phyloP scores from a whole-genome alignment of 495 filamentous ascomycete genomes.

The Evernia prunastri region DNA sequence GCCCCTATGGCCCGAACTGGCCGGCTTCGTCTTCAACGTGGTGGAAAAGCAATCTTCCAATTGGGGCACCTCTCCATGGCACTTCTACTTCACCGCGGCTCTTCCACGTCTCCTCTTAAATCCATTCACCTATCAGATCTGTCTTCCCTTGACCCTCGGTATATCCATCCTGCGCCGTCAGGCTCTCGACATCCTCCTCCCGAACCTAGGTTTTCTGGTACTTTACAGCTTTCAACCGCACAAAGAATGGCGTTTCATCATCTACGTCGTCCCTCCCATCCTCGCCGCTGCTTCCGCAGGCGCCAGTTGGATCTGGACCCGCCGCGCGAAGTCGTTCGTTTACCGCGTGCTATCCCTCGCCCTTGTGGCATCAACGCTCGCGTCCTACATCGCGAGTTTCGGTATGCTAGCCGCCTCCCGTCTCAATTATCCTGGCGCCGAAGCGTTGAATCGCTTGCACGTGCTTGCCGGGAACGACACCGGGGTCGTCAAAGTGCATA shows the following conservation, averaged over 20 bases:
- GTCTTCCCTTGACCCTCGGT: slow-evolving; percentile 58
- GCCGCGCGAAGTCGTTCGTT: slow-evolving; percentile 50
- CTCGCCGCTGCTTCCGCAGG: slow-evolving; percentile 72
- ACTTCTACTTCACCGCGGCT: slow-evolving; percentile 78
- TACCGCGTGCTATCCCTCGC: slow-evolving; percentile 52
- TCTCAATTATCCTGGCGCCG: slow-evolving; percentile 84
- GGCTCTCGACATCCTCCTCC: slow-evolving; percentile 52
- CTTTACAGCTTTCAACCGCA: slow-evolving; percentile 84
- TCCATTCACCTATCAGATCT: slow-evolving; percentile 54
- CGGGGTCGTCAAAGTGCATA: slow-evolving; percentile 48
- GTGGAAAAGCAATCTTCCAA: slow-evolving; percentile 59
- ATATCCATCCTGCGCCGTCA: slow-evolving; percentile 43
- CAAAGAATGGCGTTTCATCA: slow-evolving; percentile 94
- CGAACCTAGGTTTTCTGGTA: slow-evolving; percentile 62
- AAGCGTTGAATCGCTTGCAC: slow-evolving; percentile 54
- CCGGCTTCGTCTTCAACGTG: slow-evolving; percentile 87
- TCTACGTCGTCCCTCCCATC: slow-evolving; percentile 76
- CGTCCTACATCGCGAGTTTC: slow-evolving; percentile 51
- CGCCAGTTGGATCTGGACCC: slow-evolving; percentile 66
- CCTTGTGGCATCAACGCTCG: slow-evolving; percentile 51
- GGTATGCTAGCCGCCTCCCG: slow-evolving; percentile 64
- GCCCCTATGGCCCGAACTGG: slow-evolving; percentile 84
- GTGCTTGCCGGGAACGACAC: slow-evolving; percentile 30
- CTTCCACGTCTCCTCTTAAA: slow-evolving; percentile 81
- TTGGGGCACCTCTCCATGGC: slow-evolving; percentile 82